These are phyloP conservation scores for Lasiodiplodia hormozganensis DNA, from an alignment of 2,329 filamentous ascomycete species.

Conservation along the genomic window DNA sequence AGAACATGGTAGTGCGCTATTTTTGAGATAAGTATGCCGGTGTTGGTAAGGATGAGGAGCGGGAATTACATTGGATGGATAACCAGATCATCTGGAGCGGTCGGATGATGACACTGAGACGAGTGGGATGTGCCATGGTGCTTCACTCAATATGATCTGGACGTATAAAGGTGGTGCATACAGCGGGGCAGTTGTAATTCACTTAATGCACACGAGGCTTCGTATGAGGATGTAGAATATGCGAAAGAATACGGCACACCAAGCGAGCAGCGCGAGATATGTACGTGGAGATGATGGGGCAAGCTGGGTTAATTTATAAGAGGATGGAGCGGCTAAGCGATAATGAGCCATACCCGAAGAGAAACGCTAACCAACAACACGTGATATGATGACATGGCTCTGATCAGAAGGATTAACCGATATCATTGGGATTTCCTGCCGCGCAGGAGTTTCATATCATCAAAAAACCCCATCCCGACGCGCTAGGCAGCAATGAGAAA, in stretches of 20 bases:
- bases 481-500: neutral
- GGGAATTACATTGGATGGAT: neutral
- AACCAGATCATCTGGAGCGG: neutral
- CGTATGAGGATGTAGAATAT: neutral
- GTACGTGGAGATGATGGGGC: neutral
- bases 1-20: neutral
- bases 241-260: neutral
- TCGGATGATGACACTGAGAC: neutral
- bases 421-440: neutral
- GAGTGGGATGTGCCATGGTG: neutral
- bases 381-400: too few species aligned
- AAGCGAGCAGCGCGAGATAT: neutral
- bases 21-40: neutral
- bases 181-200: neutral
- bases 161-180: too few species aligned
- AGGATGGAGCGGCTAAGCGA: neutral
- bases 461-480: too few species aligned
- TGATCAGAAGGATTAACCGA: neutral
- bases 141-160: neutral
- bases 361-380: neutral
- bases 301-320: neutral
- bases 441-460: neutral
- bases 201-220: neutral
- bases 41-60: neutral
- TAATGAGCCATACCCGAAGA: neutral